These are phyloP conservation scores for Canavalia ensiformis DNA, from an alignment of 306 rosid genomes.

Conservation along the genomic window DNA sequence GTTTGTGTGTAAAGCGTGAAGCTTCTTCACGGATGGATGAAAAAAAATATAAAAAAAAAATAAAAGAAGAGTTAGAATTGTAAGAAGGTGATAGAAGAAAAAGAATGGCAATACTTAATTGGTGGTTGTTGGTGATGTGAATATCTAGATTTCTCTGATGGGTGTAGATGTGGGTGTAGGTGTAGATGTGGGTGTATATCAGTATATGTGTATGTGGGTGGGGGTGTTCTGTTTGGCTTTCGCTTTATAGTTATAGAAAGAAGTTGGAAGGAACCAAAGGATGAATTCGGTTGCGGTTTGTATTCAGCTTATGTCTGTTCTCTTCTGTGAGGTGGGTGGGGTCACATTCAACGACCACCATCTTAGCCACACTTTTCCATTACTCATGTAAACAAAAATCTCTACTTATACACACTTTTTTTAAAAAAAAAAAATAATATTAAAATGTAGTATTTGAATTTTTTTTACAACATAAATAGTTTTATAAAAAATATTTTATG, in stretches of 20 bases:
- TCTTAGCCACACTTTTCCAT: neutral
- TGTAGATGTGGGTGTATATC: too few species aligned
- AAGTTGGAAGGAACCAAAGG: neutral
- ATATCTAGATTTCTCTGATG: constrained; percentile 45
- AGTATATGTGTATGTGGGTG: neutral
- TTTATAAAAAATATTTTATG: too few species aligned
- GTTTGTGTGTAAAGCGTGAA: neutral
- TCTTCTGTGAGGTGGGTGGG: neutral
- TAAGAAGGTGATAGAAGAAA: neutral
- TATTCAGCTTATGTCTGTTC: neutral
- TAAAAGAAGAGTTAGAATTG: neutral
- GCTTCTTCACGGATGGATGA: neutral
- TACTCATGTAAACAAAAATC: neutral
- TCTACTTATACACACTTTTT: neutral
- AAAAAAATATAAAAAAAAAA: neutral
- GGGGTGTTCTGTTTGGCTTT: constrained; percentile 37
- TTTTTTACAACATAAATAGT: too few species aligned
- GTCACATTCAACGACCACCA: neutral
- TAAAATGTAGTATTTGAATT: too few species aligned
- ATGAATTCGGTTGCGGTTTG: constrained; percentile 40
- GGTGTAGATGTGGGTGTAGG: neutral
- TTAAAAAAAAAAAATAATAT: too few species aligned
- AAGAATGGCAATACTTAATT: constrained; percentile 46
- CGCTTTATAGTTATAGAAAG: neutral
- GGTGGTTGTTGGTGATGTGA: constrained; percentile 38